These are phyloP conservation scores for Phytopythium boreale DNA, from an alignment of 352 stramenopile genomes.

Conservation along the genomic window DNA sequence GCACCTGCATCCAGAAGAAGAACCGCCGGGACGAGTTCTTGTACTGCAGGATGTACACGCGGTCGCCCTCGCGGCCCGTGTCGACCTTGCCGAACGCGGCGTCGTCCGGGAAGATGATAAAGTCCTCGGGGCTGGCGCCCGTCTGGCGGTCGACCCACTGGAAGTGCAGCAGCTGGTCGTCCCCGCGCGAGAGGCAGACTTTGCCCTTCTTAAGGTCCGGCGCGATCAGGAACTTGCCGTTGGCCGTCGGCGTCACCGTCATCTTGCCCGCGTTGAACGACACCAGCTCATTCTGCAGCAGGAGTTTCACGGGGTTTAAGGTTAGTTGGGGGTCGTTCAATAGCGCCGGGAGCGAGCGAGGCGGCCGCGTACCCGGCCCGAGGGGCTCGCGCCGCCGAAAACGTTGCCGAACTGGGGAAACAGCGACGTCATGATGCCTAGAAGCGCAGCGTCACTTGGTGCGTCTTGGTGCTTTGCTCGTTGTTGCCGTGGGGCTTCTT, in stretches of 20 bases:
- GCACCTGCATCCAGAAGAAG: slow-evolving; percentile 95
- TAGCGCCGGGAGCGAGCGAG: slow-evolving; percentile 13
- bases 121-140: slow-evolving; percentile 82
- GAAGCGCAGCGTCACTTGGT: neutral
- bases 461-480: slow-evolving; percentile 2
- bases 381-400: slow-evolving; percentile 56
- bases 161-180: slow-evolving; percentile 91
- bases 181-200: slow-evolving; percentile 79
- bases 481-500: slow-evolving; percentile 10
- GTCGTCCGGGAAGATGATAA: slow-evolving; percentile 92
- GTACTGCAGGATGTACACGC: slow-evolving; percentile 92
- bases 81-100: slow-evolving; percentile 86
- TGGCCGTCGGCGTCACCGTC: slow-evolving; percentile 61
- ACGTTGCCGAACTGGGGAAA: slow-evolving; percentile 84
- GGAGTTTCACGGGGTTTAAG: neutral
- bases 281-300: slow-evolving; percentile 71
- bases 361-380: slow-evolving; percentile 30
- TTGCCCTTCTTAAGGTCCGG: slow-evolving; percentile 91
- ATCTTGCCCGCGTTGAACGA: slow-evolving; percentile 93
- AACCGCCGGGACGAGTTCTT: slow-evolving; percentile 90
- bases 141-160: slow-evolving; percentile 91
- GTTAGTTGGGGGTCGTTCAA: neutral
- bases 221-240: slow-evolving; percentile 86
- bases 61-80: slow-evolving; percentile 81
- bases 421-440: slow-evolving; percentile 43